Conservation (phyloP, 306 rosid species). For the Carpinus viminea region DNA sequence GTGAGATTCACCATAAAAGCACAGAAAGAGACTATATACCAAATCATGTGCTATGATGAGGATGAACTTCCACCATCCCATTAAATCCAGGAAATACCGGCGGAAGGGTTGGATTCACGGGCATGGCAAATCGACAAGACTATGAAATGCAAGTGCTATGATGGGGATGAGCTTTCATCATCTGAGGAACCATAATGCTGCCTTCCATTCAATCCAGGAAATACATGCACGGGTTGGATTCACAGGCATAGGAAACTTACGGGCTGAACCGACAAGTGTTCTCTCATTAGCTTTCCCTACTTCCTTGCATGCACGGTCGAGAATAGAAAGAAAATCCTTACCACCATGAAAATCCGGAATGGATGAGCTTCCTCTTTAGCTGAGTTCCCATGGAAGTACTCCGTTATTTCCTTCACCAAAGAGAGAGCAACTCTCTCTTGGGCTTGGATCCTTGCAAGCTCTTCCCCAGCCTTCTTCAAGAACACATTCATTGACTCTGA, state of each 20-base stretch:
- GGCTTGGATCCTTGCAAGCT: slow-evolving; percentile 56
- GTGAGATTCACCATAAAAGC: neutral
- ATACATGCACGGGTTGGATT: slow-evolving; percentile 38
- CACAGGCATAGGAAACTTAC: slow-evolving; percentile 43
- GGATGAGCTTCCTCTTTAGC: slow-evolving; percentile 92
- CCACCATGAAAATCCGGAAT: slow-evolving; percentile 71
- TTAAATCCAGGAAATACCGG: slow-evolving; percentile 46
- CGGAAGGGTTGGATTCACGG: slow-evolving; percentile 35
- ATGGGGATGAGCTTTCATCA: slow-evolving; percentile 43
- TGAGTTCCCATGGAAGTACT: slow-evolving; percentile 84
- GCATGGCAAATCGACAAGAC: slow-evolving; percentile 41
- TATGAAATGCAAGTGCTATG: slow-evolving; percentile 18
- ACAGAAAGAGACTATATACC: neutral
- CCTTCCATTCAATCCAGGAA: slow-evolving; percentile 50
- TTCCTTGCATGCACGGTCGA: slow-evolving; percentile 82
- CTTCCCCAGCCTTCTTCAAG: slow-evolving; percentile 64
- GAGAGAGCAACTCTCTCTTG: slow-evolving; percentile 57
- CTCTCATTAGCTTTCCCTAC: slow-evolving; percentile 81
- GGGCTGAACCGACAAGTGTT: slow-evolving; percentile 58
- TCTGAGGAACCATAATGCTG: slow-evolving; percentile 52
- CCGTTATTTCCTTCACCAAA: slow-evolving; percentile 74
- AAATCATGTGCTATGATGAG: slow-evolving; percentile 1
- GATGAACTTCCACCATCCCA: slow-evolving; percentile 51
- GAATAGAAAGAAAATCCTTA: slow-evolving; percentile 74
- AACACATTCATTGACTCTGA: slow-evolving; percentile 62